Conservation (phyloP, 106 monocot genomes). For the Dendrobium officinale region DNA sequence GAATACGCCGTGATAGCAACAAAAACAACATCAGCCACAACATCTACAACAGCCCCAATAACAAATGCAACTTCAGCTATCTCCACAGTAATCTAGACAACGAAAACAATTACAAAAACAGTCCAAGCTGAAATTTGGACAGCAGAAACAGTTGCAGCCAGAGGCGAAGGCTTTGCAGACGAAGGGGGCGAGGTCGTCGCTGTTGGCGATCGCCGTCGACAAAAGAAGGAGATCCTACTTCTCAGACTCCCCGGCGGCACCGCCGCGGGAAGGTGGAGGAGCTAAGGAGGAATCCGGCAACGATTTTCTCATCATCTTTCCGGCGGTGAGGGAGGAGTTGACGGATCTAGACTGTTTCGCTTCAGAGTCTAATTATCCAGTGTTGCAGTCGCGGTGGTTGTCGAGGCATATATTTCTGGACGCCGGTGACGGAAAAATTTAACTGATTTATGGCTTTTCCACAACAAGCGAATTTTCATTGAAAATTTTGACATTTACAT, state of each 20-base stretch:
- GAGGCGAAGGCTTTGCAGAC: constrained; percentile 81
- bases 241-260: constrained; percentile 8
- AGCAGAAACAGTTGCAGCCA: constrained; percentile 13
- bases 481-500: too few relatives aligned
- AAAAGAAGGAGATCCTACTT: constrained; percentile 47
- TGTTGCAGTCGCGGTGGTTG: neutral
- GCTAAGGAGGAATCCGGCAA: constrained; percentile 10
- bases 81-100: too few relatives aligned
- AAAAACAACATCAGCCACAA: too few relatives aligned
- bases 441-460: neutral
- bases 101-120: too few relatives aligned
- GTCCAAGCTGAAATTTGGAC: too few relatives aligned
- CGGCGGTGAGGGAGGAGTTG: neutral
- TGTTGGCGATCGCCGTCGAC: constrained; percentile 80
- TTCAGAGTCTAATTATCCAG: neutral
- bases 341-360: neutral
- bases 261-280: neutral
- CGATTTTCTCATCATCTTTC: constrained; percentile 23
- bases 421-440: neutral
- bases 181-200: constrained; percentile 85
- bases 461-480: neutral
- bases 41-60: too few relatives aligned
- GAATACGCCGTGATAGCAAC: too few relatives aligned
- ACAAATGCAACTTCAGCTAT: too few relatives aligned
- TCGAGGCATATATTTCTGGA: neutral